A percentile compares a stretch with the other conserved stretches of the same genome.
These are phyloP conservation scores for Neocatenulostroma microsporum DNA, from an alignment of 2,329 filamentous ascomycete genomes.

Conservation along the genomic window DNA sequence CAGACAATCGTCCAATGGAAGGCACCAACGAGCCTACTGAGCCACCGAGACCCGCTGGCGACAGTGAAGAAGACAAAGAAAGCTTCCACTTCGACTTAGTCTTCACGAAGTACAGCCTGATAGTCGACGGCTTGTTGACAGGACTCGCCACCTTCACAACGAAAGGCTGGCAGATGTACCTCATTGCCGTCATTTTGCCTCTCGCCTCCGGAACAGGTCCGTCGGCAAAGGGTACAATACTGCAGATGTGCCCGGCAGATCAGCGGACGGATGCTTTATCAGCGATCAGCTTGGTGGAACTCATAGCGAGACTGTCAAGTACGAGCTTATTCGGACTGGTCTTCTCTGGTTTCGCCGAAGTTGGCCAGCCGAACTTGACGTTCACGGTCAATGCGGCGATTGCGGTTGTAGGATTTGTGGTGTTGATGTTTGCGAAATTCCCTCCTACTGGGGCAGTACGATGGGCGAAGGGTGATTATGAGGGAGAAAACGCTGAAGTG, in stretches of 20 bases:
- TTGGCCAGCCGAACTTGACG: slow-evolving; percentile 53
- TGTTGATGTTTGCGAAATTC: slow-evolving; percentile 40
- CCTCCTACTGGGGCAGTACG: too few relatives aligned
- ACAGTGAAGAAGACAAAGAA: slow-evolving; percentile 33
- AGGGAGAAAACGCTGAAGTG: too few relatives aligned
- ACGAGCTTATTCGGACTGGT: slow-evolving; percentile 59
- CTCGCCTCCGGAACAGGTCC: slow-evolving; percentile 62
- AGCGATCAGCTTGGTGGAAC: slow-evolving; percentile 63
- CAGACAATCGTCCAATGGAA: slow-evolving; percentile 35
- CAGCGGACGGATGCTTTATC: slow-evolving; percentile 60
- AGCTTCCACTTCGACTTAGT: slow-evolving; percentile 57
- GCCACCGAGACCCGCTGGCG: slow-evolving; percentile 12
- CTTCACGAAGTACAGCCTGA: slow-evolving; percentile 58
- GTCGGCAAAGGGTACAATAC: slow-evolving; percentile 64
- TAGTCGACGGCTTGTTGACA: slow-evolving; percentile 59
- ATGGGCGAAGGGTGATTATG: too few relatives aligned
- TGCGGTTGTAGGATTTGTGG: slow-evolving; percentile 45
- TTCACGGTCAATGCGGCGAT: slow-evolving; percentile 61
- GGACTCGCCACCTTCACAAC: slow-evolving; percentile 55
- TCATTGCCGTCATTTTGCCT: slow-evolving; percentile 57
- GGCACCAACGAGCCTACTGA: slow-evolving; percentile 41
- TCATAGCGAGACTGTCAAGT: slow-evolving; percentile 56
- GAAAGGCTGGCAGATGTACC: slow-evolving; percentile 59
- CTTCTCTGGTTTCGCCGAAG: slow-evolving; percentile 55
- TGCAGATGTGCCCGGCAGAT: slow-evolving; percentile 57